These are phyloP conservation scores for Cutaneotrichosporon sp. DNA, from an alignment of 1,284 basidiomycete genomes.

Conservation along the genomic window DNA sequence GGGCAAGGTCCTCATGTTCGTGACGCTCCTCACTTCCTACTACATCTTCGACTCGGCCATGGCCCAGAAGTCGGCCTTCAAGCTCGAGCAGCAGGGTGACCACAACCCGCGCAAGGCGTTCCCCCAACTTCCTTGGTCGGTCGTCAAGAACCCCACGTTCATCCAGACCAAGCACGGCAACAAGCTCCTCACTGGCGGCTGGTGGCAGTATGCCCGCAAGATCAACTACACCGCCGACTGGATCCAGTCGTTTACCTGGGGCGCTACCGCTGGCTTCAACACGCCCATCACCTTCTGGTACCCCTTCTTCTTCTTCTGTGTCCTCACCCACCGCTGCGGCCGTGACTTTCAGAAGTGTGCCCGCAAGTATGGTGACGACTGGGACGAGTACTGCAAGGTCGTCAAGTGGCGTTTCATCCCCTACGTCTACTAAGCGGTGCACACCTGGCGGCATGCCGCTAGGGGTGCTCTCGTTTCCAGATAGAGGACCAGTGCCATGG, in stretches of 20 bases:
- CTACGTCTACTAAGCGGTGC: slow-evolving; percentile 50
- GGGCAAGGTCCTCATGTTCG: slow-evolving; percentile 35
- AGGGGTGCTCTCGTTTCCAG: neutral
- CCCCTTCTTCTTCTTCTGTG: slow-evolving; percentile 84
- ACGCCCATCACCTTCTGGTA: slow-evolving; percentile 93
- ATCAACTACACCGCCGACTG: slow-evolving; percentile 49
- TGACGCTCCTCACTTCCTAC: slow-evolving; percentile 75
- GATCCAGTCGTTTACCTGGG: slow-evolving; percentile 83
- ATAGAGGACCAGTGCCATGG: neutral
- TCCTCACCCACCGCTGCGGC: slow-evolving; percentile 78
- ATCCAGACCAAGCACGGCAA: slow-evolving; percentile 89
- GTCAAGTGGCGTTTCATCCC: slow-evolving; percentile 90
- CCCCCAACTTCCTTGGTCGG: slow-evolving; percentile 84
- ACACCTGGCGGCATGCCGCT: too few species aligned
- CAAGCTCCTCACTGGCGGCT: slow-evolving; percentile 53
- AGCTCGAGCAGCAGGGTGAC: slow-evolving; percentile 91
- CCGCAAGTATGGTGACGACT: slow-evolving; percentile 91
- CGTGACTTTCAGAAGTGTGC: slow-evolving; percentile 92
- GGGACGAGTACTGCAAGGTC: slow-evolving; percentile 76
- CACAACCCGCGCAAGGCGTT: slow-evolving; percentile 82
- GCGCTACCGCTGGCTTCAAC: slow-evolving; percentile 71
- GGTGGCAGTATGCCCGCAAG: slow-evolving; percentile 73
- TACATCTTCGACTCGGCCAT: slow-evolving; percentile 88
- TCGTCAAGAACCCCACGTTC: slow-evolving; percentile 80
- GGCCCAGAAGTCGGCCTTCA: slow-evolving; percentile 97